phyloP scores from a whole-genome alignment of 1,284 basidiomycete species.

The Cutaneotrichosporon sp. region DNA sequence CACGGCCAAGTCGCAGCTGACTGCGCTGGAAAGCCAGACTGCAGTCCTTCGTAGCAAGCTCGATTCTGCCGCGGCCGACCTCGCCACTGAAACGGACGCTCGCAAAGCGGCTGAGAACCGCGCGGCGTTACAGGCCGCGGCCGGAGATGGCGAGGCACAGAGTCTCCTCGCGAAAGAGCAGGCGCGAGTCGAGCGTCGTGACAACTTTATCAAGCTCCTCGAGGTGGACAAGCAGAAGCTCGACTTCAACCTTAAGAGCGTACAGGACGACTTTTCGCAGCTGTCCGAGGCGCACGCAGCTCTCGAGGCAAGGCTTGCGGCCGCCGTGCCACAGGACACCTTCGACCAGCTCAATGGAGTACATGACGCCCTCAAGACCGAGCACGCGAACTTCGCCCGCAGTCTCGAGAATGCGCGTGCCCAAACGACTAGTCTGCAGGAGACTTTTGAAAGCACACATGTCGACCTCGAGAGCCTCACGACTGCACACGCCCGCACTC shows the following conservation, averaged over 20 bases:
- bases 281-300: slow-evolving; percentile 8
- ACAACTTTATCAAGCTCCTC: slow-evolving; percentile 5
- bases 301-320: background rate
- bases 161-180: slow-evolving; percentile 5
- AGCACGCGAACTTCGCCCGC: background rate
- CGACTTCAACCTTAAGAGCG: slow-evolving; percentile 11
- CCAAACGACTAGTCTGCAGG: background rate
- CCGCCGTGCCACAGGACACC: background rate
- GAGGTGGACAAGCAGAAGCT: slow-evolving; percentile 17
- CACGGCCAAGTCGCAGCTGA: background rate
- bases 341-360: background rate
- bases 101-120: slow-evolving; percentile 14
- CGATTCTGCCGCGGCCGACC: background rate
- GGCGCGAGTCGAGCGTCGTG: slow-evolving; percentile 16
- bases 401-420: background rate
- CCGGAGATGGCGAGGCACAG: slow-evolving; percentile 3
- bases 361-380: background rate
- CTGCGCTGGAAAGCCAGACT: background rate
- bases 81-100: slow-evolving; percentile 5
- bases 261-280: slow-evolving; percentile 16
- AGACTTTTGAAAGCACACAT: slow-evolving; percentile 4
- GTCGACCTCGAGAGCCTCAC: slow-evolving; percentile 7
- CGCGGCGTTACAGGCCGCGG: slow-evolving; percentile 7
- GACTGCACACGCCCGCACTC: slow-evolving; percentile 1
- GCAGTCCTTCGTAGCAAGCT: background rate